These are phyloP conservation scores for Diplocarpon mali DNA, from an alignment of 2,329 filamentous ascomycete genomes.

Conservation along the genomic window DNA sequence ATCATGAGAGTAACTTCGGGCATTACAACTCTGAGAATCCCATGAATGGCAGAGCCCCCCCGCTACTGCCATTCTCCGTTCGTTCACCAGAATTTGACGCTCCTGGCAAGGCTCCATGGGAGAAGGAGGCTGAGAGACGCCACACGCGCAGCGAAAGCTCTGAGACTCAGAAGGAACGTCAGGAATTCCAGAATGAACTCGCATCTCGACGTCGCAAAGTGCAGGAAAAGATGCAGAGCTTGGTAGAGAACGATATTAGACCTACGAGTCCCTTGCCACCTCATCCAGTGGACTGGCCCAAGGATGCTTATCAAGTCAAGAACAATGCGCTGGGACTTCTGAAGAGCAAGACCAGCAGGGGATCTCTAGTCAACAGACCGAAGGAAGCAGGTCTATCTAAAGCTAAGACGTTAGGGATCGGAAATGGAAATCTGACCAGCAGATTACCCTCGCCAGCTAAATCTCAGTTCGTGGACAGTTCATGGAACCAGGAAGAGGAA, in stretches of 20 bases:
- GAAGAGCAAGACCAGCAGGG: slow-evolving; percentile 54
- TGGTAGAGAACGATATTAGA: slow-evolving; percentile 49
- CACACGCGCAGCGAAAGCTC: slow-evolving; percentile 39
- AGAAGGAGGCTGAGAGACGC: slow-evolving; percentile 21
- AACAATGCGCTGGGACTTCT: slow-evolving; percentile 53
- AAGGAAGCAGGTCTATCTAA: slow-evolving; percentile 36
- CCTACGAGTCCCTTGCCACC: slow-evolving; percentile 25
- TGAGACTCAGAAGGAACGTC: slow-evolving; percentile 43
- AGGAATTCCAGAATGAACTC: slow-evolving; percentile 64
- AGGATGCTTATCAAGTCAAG: slow-evolving; percentile 26
- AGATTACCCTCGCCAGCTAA: slow-evolving; percentile 31
- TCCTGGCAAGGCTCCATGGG: slow-evolving; percentile 18
- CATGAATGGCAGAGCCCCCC: slow-evolving; percentile 8
- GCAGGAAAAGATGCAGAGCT: slow-evolving; percentile 61
- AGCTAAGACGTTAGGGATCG: slow-evolving; percentile 49
- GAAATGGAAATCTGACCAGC: slow-evolving; percentile 32
- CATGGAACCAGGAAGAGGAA: slow-evolving; percentile 20
- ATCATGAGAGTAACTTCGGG: slow-evolving; percentile 13
- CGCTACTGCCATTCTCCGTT: slow-evolving; percentile 8
- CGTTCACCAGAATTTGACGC: slow-evolving; percentile 13
- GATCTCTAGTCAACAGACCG: slow-evolving; percentile 46
- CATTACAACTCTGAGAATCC: slow-evolving; percentile 9
- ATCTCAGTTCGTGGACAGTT: slow-evolving; percentile 19
- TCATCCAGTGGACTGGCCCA: slow-evolving; percentile 27
- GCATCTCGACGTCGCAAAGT: slow-evolving; percentile 60